phyloP scores from a whole-genome alignment of 2,329 filamentous ascomycete genomes.

The Claviceps capensis region DNA sequence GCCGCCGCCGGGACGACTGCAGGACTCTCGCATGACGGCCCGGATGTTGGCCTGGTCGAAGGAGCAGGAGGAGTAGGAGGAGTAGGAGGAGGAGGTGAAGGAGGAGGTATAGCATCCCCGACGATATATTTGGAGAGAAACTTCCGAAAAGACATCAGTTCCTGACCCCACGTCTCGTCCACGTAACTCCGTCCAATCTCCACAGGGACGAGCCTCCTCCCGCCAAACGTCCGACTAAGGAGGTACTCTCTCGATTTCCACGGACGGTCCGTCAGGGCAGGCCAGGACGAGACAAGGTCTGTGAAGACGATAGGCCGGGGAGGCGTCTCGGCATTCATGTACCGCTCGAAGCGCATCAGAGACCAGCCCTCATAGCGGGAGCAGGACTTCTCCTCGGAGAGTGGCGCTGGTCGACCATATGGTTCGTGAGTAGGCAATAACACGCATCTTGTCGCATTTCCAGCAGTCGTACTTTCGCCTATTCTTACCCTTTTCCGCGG shows the following conservation, averaged over 20 bases:
- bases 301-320: slow-evolving; percentile 57
- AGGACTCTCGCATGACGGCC: too few species aligned
- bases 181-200: slow-evolving; percentile 83
- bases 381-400: slow-evolving; percentile 13
- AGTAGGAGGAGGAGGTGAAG: too few species aligned
- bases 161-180: slow-evolving; percentile 72
- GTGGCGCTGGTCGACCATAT: slow-evolving; percentile 11
- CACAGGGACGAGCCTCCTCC: slow-evolving; percentile 68
- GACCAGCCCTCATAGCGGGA: slow-evolving; percentile 27
- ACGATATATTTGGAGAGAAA: slow-evolving; percentile 54
- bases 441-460: too few species aligned
- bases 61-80: too few species aligned
- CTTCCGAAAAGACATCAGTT: slow-evolving; percentile 57
- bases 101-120: not conserved
- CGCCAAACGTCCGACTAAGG: slow-evolving; percentile 57
- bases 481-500: slow-evolving; percentile 10
- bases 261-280: slow-evolving; percentile 50
- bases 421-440: slow-evolving; percentile 18
- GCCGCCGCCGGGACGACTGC: not conserved
- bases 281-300: slow-evolving; percentile 53
- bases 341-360: slow-evolving; percentile 46
- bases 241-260: slow-evolving; percentile 71
- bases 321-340: slow-evolving; percentile 35
- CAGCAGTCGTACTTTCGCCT: too few species aligned
- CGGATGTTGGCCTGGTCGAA: too few species aligned